Base-by-base conservation (phyloP, 306 rosid species). In the Vachellia collinsii region DNA sequence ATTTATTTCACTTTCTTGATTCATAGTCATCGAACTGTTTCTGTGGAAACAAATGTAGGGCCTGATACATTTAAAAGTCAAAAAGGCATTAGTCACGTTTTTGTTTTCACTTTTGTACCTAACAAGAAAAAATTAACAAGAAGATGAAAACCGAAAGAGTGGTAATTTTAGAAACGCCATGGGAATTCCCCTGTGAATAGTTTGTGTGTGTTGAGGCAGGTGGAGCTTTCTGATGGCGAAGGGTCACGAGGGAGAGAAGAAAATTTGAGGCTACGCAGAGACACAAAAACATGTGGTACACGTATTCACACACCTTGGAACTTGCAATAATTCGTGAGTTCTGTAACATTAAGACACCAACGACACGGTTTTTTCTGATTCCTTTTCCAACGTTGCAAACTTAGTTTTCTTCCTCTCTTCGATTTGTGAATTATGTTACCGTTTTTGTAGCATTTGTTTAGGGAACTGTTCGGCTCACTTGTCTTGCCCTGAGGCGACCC, bases 31-130 rank as follows among this genome's bases (percentile, higher is more conserved):
- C 39, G 63, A 39, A 50, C 20, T 29, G 54, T 7, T 20, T 53
- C 16, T 65, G 19, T n/a, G 20, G 54, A 39, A 64, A 47, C 50
- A 78, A 54, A 14, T 66, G 59, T 47, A 65, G 29, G 47, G 64
- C 70, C 71, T 72, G 38, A 17, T 20, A 56, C 73, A 46, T 37
- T 14, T 73, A 53, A 11, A 74, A 22, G 77, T 53, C 47, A 65
- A 73, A 62, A 74, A 73, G 58, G 59, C 74, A 47, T 68, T 68
- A 47, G 63, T 69, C 80, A 79, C 74, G 70, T 74, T 59, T 58
- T 62, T 68, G 9, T 42, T 68, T 41, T 42, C 22, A 68, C 61
- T 73, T 74, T 44, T 29, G 41, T 43, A 69, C 83, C 44, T 68
- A 46, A 79, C 73, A 29, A 29, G 2, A 29, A 83, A 83, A 67